Evolutionary conservation across 2,329 filamentous ascomycete genomes (phyloP), one percentile per base, ranked within the genome.

Genomic region (Colletotrichum limetticola): DNA sequence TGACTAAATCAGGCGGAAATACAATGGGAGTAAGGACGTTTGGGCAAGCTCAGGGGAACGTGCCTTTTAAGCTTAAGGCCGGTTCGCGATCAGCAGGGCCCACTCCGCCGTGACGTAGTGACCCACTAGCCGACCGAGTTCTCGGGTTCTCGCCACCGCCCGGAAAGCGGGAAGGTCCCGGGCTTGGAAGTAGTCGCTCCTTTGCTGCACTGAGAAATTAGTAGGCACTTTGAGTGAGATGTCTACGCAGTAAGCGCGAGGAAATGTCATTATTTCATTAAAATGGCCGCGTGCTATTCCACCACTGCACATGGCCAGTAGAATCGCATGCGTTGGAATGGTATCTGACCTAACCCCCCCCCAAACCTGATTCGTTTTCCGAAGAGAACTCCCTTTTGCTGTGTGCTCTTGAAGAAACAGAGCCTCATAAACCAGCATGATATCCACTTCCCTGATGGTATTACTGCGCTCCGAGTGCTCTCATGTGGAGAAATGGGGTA

Each of bases 201-300:
- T n/a, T 22, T 5, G 55, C 28, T 37, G 58, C 24, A 28, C 16
- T 52, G 46, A 7, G 26, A 63, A 35, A 35, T 12, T 28, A 19
- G 5, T 32, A 53, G 24, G n/a, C 26, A 53, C 26, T 32, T 24
- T n/a, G 19, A 24, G 6, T 4, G 14, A n/a, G 26, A 52, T 62
- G n/a, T n/a, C 19, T 49, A 22, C 22, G 22, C 22, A 22, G 22
- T 22, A 62, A 28, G 28, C 30, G 49, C 5, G 28, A 30, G 12
- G 46, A 68, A 46, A 49, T 46, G 14, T 42, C 65, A 68, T 71
- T 42, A 68, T 68, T 37, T 68, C 68, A 71, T 71, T 71, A 71
- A 52, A 9, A 22, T 56, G 46, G 28, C 56, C 16, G n/a, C 42
- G 55, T 56, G 42, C 46, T 46, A 9, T 61, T 32, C 58, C 37